Evolutionary conservation across 345 rosid genomes (phyloP).

Genomic region (Dovyalis caffra): DNA sequence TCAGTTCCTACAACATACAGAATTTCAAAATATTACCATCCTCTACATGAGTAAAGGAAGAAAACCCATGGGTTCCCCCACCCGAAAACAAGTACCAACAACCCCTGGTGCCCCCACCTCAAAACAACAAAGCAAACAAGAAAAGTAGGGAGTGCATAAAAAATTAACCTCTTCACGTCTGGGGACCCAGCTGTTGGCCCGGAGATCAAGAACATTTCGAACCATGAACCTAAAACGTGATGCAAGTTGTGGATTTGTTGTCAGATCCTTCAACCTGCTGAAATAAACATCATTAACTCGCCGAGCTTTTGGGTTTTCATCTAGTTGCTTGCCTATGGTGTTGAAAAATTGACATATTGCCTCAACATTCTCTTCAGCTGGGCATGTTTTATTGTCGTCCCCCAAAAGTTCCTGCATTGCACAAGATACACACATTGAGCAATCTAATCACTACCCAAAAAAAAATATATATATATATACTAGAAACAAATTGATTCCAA

Average conservation of each 20-base stretch:
- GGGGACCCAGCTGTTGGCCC: conserved; percentile 76
- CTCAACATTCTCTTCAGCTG: conserved; percentile 85
- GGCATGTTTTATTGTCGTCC: conserved; percentile 47
- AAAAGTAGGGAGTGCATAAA: not conserved
- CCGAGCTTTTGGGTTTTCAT: conserved; percentile 58
- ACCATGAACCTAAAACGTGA: conserved; percentile 75
- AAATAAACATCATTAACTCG: conserved; percentile 63
- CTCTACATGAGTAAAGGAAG: not conserved
- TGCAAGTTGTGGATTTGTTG: conserved; percentile 54
- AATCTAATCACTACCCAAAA: not conserved
- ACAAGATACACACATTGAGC: not conserved
- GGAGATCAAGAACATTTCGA: conserved; percentile 70
- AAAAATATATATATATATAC: no score
- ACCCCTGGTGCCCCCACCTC: not conserved
- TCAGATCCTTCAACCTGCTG: conserved; percentile 54
- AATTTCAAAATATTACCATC: not conserved
- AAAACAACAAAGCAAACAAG: not conserved
- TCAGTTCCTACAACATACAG: not conserved
- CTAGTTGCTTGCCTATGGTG: conserved; percentile 86
- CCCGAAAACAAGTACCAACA: not conserved
- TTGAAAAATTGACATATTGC: conserved; percentile 77
- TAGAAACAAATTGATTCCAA: not conserved
- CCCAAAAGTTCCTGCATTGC: conserved; percentile 73
- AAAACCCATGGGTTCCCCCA: not conserved
- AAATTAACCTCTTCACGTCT: conserved; percentile 77